Evolutionary conservation across 2,329 filamentous ascomycete species (phyloP), one percentile per base, ranked within the genome.

Genomic region (Fusarium buharicum): DNA sequence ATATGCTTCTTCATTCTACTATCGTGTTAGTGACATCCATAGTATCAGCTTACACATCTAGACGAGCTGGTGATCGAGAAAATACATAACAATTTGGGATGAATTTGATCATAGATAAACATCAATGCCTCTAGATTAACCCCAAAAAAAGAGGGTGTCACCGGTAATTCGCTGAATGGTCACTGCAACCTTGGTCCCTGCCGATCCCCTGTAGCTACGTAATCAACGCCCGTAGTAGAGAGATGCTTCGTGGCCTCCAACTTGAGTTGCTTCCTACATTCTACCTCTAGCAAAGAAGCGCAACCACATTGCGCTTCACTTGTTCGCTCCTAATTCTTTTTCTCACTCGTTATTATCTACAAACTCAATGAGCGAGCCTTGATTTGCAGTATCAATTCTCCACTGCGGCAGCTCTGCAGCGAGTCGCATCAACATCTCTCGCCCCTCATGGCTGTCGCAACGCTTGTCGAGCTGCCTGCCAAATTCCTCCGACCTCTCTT

Each of bases 401-500:
- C 20, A 48, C 41, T 36, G 18, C 48, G 49, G 51, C 43, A 50
- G 37, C 52, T 51, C 48, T 50, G 56, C 57, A 50, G 48, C 36
- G 51, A 47, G 53, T 48, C 40, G 46, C 55, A 40, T 44, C 28
- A 14, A 50, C 53, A 5, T 24, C 22, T 24, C 22, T 24, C 22
- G 22, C 22, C 22, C 22, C 60, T 36, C 30, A 68, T 67, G 63
- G 52, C 58, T 36, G 50, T 47, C 46, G 41, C 62, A 38, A 45
- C 53, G n/a, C 50, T 71, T 50, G 58, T 72, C 34, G 67, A 73
- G 48, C 68, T 76, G 20, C 70, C 81, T 24, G 66, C 69, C 57
- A 73, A 71, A 55, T 70, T 77, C 55, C 57, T 77, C 52, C 67
- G 66, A 55, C 70, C 74, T 40, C 66, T 78, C n/a, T 75, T 71